phyloP scores from a whole-genome alignment of 805 yeast species.

The Tetrapisispora namnaoensis region DNA sequence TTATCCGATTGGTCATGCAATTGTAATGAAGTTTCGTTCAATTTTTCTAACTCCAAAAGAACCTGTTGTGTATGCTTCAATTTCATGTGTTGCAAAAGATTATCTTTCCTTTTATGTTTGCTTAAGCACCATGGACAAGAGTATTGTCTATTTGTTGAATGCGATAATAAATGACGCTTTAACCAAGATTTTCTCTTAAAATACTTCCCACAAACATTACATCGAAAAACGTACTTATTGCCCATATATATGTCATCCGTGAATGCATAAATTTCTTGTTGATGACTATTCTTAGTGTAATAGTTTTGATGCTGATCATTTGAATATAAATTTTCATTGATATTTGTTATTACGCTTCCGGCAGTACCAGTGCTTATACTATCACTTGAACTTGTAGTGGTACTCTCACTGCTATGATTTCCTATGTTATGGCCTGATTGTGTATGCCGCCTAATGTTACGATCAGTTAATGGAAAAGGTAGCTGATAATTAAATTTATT shows the following conservation, averaged over 20 bases:
- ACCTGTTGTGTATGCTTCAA: slow-evolving; percentile 15
- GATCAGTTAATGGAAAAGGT: not conserved
- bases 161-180: slow-evolving; percentile 25
- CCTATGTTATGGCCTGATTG: not conserved
- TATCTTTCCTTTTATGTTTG: slow-evolving; percentile 28
- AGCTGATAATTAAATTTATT: not conserved
- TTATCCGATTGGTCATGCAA: not conserved
- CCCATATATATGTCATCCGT: not conserved
- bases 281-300: not conserved
- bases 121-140: slow-evolving; percentile 26
- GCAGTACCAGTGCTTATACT: not conserved
- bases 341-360: not conserved
- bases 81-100: slow-evolving; percentile 26
- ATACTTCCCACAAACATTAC: slow-evolving; percentile 24
- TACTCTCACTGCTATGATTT: not conserved
- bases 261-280: not conserved
- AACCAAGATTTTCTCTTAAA: slow-evolving; percentile 28
- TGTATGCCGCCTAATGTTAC: not conserved
- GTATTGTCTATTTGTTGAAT: slow-evolving; percentile 20
- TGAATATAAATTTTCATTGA: not conserved
- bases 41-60: not conserved
- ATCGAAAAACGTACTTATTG: slow-evolving; percentile 5
- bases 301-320: not conserved
- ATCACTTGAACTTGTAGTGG: not conserved
- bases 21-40: not conserved